Evolutionary conservation across 2,329 filamentous ascomycete species (phyloP).

Genomic region (Colletotrichum somersetense): DNA sequence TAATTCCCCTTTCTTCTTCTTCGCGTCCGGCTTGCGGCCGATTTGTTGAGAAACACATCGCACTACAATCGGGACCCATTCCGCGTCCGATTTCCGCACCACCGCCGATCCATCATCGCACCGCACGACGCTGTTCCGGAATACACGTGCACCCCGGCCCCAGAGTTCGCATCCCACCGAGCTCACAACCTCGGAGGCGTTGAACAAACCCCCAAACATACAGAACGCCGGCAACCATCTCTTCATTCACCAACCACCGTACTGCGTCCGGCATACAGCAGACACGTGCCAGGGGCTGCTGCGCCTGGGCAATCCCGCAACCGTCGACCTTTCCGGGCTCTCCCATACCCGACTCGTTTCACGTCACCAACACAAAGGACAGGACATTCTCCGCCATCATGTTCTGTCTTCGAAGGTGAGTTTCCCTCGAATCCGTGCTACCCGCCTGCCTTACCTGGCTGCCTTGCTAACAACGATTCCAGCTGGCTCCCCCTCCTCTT

Average conservation of each 20-base stretch:
- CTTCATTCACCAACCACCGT: background rate
- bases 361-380: constrained; percentile 3
- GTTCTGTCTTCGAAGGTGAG: constrained; percentile 74
- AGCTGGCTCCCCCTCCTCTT: constrained; percentile 91
- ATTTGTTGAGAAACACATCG: background rate
- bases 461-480: constrained; percentile 25
- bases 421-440: background rate
- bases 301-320: background rate
- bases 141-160: background rate
- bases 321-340: constrained; percentile 13
- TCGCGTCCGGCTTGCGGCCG: background rate
- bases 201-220: background rate
- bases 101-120: background rate
- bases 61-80: background rate
- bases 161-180: background rate
- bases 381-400: constrained; percentile 53
- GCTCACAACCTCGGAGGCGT: background rate
- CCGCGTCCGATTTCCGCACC: background rate
- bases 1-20: background rate
- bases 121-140: constrained; percentile 7
- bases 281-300: background rate
- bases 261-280: background rate
- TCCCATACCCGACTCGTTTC: constrained; percentile 11
- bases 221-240: background rate
- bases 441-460: constrained; percentile 25